Evolutionary conservation across 257 asterid genomes (phyloP).

Genomic region (Plectranthus barbatus): DNA sequence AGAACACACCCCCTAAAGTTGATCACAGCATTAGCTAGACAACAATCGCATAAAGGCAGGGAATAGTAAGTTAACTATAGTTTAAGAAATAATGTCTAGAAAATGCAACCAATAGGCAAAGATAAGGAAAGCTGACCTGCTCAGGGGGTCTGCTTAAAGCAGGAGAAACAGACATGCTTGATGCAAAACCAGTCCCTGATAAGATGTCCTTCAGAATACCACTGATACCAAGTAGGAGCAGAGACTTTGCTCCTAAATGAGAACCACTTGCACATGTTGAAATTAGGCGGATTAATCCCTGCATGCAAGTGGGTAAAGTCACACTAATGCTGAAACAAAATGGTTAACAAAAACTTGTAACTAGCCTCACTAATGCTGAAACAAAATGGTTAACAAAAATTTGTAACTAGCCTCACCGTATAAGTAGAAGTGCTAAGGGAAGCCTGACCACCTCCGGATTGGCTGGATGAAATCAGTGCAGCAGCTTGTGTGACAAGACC

Average conservation of each 20-base stretch:
- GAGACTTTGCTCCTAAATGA: slow-evolving; percentile 75
- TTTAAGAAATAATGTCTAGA: not conserved
- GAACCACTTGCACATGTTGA: slow-evolving; percentile 95
- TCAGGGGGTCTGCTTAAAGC: slow-evolving; percentile 92
- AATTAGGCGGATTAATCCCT: slow-evolving; percentile 94
- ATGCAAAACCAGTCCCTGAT: slow-evolving; percentile 78
- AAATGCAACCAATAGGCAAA: not conserved
- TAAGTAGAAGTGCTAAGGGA: slow-evolving; percentile 88
- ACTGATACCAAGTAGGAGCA: slow-evolving; percentile 84
- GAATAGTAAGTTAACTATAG: not conserved
- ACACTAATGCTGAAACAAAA: slow-evolving; percentile 16
- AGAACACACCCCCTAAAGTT: too few species aligned
- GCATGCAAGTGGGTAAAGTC: slow-evolving; percentile 25
- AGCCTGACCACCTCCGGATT: slow-evolving; percentile 90
- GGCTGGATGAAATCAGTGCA: slow-evolving; percentile 74
- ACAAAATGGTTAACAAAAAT: not conserved
- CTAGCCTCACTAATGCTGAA: slow-evolving; percentile 34
- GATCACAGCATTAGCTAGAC: not conserved
- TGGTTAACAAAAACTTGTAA: not conserved
- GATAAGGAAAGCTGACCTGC: slow-evolving; percentile 49
- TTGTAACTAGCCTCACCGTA: slow-evolving; percentile 46
- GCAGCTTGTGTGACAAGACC: slow-evolving; percentile 96
- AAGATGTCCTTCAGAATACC: slow-evolving; percentile 87
- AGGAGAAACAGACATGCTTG: slow-evolving; percentile 82
- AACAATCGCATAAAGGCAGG: not conserved